Evolutionary conservation across 1,284 basidiomycete genomes (phyloP), one percentile per base, ranked within the genome.

Genomic region (Ustanciosporium gigantosporum): DNA sequence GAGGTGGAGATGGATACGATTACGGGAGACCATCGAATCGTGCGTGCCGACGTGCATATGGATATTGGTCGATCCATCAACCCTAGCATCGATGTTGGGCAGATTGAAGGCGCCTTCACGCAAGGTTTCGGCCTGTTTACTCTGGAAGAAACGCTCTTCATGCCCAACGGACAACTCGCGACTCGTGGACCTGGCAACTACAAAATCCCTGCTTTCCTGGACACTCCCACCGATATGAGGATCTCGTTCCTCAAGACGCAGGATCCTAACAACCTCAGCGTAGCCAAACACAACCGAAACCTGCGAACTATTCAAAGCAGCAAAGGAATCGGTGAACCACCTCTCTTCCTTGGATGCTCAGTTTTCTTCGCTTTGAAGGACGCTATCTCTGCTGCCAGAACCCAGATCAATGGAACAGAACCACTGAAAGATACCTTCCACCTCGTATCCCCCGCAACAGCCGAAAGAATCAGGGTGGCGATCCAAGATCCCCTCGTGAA

Each of bases 1-100:
- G 79, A 79, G 44, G 77, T 79, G 20, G 78, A 79, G 52, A 46
- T 79, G 21, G 79, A 79, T 40, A 49, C 64, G 11, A 46, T 79
- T 16, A 79, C 78, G 3, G 79, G 79, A 15, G 77, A 78, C 38
- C 64, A 68, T 44, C 60, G 69, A 6, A 68, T 76, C 25, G 47
- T 70, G 4, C 53, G 72, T 9, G 56, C 66, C 2, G 74, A 76
- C 45, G 56, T 76, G 25, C 64, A 70, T 31, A 77, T 79, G 75
- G 78, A 79, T 41, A 73, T 79, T 5, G 79, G 78, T 3, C 65
- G 75, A 2, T 72, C 66, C 25, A 66, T 79, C 64, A 79, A 79
- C 40, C 78, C 78, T 5, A 59, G 64, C 6, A 77, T 79, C 41
- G 79, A 79, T 45, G 73, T 76, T n/a, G 79, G 78, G 9, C 79